Conservation (phyloP, 805 yeast genomes). For the Ogataea pini region DNA sequence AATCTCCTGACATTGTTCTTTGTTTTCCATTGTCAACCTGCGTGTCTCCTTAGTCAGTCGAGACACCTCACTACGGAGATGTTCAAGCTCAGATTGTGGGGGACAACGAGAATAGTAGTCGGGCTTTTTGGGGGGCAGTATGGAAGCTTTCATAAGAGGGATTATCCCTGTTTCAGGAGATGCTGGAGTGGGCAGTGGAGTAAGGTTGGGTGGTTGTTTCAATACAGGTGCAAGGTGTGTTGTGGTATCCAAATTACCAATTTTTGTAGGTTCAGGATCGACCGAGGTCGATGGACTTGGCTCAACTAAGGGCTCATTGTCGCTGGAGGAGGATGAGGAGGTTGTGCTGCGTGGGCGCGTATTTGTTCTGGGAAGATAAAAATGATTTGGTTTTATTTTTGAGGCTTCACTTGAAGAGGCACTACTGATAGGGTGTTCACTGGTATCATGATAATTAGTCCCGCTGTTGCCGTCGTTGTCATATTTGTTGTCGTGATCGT, state of each 20-base stretch:
- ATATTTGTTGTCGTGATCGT: neutral
- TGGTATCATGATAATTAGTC: neutral
- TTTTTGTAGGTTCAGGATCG: neutral
- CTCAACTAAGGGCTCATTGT: neutral
- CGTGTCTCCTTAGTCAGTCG: neutral
- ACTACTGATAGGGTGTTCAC: neutral
- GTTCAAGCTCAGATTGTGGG: too few relatives aligned
- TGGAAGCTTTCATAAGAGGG: neutral
- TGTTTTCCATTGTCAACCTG: neutral
- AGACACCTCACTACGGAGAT: neutral
- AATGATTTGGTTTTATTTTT: neutral
- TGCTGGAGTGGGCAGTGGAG: neutral
- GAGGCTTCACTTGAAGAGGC: slow-evolving; percentile 1
- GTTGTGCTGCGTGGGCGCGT: neutral
- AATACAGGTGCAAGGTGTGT: too few relatives aligned
- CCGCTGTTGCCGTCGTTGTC: neutral
- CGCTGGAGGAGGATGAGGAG: neutral
- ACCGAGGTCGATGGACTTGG: neutral
- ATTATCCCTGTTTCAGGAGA: neutral
- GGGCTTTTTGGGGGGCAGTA: neutral
- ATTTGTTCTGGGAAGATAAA: neutral
- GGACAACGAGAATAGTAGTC: too few relatives aligned
- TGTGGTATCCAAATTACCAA: too few relatives aligned
- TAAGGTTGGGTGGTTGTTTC: too few relatives aligned
- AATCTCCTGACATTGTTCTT: neutral